A percentile compares a stretch with the other conserved stretches of the same genome.
Evolutionary conservation across 2,329 filamentous ascomycete species (phyloP).

Genomic region (Phaeoacremonium minimum): DNA sequence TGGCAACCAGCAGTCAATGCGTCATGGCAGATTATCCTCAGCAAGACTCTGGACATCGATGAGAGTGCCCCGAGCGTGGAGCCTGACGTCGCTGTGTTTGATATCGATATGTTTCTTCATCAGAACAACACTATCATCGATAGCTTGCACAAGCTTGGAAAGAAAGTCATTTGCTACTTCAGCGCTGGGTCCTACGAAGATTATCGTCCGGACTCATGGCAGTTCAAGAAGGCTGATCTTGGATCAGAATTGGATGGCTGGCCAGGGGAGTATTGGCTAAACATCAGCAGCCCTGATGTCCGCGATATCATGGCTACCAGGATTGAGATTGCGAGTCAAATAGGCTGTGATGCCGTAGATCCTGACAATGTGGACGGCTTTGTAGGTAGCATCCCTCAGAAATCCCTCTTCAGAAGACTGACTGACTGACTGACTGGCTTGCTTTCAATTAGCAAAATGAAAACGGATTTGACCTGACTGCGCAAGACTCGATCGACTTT

Average conservation of each 20-base stretch:
- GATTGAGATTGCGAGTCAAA: conserved; percentile 52
- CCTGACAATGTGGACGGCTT: conserved; percentile 69
- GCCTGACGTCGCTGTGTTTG: conserved; percentile 52
- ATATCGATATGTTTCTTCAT: conserved; percentile 57
- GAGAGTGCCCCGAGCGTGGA: conserved; percentile 30
- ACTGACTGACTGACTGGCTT: too few species aligned
- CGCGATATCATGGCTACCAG: conserved; percentile 59
- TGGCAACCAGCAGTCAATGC: conserved; percentile 51
- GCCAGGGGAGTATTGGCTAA: conserved; percentile 64
- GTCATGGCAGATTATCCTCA: conserved; percentile 61
- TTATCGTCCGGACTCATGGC: conserved; percentile 51
- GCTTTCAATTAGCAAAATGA: conserved; percentile 44
- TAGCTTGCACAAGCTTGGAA: conserved; percentile 42
- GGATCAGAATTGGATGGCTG: conserved; percentile 59
- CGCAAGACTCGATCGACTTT: conserved; percentile 52
- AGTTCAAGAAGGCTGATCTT: conserved; percentile 51
- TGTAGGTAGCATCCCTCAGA: conserved; percentile 25
- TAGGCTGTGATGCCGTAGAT: conserved; percentile 66
- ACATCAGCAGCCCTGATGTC: conserved; percentile 53
- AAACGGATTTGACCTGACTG: conserved; percentile 57
- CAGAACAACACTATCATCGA: conserved; percentile 35
- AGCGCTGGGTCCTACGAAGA: conserved; percentile 66
- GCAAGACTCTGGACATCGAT: conserved; percentile 30
- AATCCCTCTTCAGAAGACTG: not conserved
- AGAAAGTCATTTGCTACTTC: conserved; percentile 72